A percentile compares a stretch with the other conserved stretches of the same genome.
Conservation (phyloP, 306 rosid species). For the Potentilla sterilis region DNA sequence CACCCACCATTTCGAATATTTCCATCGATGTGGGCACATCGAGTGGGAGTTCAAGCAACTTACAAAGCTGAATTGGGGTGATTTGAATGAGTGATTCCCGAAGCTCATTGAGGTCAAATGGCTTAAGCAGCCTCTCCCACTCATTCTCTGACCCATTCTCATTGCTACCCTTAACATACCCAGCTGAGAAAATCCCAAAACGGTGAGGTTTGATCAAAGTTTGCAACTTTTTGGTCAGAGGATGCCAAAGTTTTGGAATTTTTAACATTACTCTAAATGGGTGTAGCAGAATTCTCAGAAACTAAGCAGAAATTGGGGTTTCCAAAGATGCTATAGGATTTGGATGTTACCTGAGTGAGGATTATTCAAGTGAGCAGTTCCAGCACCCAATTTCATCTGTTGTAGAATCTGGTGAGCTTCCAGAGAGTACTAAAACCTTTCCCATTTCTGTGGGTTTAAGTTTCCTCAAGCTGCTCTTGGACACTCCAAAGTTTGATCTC, state of each 20-base stretch:
- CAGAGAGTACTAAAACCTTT: neutral
- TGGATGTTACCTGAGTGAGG: neutral
- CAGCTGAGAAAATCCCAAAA: constrained; percentile 40
- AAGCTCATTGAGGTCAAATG: constrained; percentile 74
- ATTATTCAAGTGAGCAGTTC: neutral
- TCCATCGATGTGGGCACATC: constrained; percentile 72
- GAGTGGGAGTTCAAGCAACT: constrained; percentile 71
- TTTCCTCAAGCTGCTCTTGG: no score
- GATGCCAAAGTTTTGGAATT: constrained; percentile 30
- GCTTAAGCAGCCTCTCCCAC: constrained; percentile 84
- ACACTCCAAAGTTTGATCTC: no score
- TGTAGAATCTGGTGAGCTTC: neutral
- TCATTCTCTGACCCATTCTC: constrained; percentile 47
- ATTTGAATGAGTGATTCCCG: constrained; percentile 48
- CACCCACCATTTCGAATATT: constrained; percentile 62
- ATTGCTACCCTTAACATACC: constrained; percentile 26
- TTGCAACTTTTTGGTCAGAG: constrained; percentile 26
- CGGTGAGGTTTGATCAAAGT: constrained; percentile 38
- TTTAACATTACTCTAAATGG: constrained; percentile 40
- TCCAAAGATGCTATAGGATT: neutral
- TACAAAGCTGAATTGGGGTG: constrained; percentile 67
- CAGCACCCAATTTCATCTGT: neutral
- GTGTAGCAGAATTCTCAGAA: constrained; percentile 3
- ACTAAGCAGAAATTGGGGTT: neutral
- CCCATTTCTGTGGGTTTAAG: neutral